Evolutionary conservation across 805 yeast species (phyloP).

Genomic region (Yarrowia sp.): DNA sequence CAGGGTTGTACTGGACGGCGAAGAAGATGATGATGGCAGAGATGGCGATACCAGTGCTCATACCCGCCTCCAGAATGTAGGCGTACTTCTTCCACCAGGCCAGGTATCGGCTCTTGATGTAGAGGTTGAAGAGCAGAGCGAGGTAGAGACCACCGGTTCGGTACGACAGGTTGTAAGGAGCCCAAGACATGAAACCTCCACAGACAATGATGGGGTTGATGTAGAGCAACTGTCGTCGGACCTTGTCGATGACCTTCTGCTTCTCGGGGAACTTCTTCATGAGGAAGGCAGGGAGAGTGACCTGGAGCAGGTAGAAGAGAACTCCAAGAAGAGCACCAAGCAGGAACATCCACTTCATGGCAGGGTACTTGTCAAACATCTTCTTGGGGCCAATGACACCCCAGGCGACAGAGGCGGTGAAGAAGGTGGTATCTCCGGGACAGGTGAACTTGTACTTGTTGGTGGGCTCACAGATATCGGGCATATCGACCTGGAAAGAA

Average conservation of each 20-base stretch:
- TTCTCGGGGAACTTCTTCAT: background rate
- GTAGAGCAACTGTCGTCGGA: slow-evolving; percentile 17
- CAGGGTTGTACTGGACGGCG: slow-evolving; percentile 20
- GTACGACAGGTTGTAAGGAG: slow-evolving; percentile 20
- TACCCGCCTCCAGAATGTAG: slow-evolving; percentile 22
- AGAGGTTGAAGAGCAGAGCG: background rate
- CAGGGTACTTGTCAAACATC: slow-evolving; percentile 42
- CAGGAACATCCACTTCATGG: slow-evolving; percentile 31
- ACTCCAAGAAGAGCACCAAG: slow-evolving; percentile 35
- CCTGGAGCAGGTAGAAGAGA: slow-evolving; percentile 5
- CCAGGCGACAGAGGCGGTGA: slow-evolving; percentile 48
- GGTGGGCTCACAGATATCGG: slow-evolving; percentile 37
- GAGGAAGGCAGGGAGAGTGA: slow-evolving; percentile 31
- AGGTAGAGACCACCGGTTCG: slow-evolving; percentile 17
- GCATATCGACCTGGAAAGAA: slow-evolving; percentile 39
- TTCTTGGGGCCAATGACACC: slow-evolving; percentile 52
- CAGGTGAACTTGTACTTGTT: slow-evolving; percentile 38
- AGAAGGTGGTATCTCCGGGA: slow-evolving; percentile 45
- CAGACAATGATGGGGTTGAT: slow-evolving; percentile 20
- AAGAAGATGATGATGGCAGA: slow-evolving; percentile 17
- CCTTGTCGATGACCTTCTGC: background rate
- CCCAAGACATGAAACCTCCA: slow-evolving; percentile 12
- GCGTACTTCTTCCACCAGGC: slow-evolving; percentile 23
- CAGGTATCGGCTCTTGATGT: slow-evolving; percentile 16
- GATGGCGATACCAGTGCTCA: slow-evolving; percentile 18